Conservation (phyloP, 306 rosid species). For the Pyrus pyrifolia region DNA sequence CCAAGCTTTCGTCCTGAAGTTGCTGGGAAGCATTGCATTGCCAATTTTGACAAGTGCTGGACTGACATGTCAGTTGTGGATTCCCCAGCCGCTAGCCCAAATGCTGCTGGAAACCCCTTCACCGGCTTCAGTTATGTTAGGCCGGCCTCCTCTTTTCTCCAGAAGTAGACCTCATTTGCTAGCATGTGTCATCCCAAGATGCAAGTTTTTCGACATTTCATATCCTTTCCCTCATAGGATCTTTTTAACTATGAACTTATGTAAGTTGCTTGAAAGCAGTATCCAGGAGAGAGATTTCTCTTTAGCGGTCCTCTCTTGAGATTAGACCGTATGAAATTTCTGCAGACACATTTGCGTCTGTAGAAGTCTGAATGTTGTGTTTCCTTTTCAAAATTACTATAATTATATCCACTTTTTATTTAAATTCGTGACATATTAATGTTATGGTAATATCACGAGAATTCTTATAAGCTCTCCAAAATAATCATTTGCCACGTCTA, state of each 20-base stretch:
- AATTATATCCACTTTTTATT: not conserved
- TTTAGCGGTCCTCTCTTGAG: not conserved
- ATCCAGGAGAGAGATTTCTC: not conserved
- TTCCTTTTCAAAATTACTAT: not conserved
- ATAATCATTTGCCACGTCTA: too few relatives aligned
- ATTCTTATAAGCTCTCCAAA: too few relatives aligned
- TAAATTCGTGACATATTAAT: not conserved
- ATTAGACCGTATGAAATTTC: not conserved
- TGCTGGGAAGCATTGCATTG: constrained; percentile 75
- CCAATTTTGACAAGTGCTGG: constrained; percentile 93
- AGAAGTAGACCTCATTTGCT: constrained; percentile 28
- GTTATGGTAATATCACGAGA: not conserved
- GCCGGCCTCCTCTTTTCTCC: constrained; percentile 77
- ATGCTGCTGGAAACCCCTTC: constrained; percentile 61
- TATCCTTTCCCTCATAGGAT: not conserved
- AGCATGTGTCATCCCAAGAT: not conserved
- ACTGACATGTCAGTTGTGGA: constrained; percentile 84
- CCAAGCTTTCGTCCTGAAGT: constrained; percentile 91
- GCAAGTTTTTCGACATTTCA: not conserved
- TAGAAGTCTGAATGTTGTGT: not conserved
- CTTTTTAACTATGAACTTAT: not conserved
- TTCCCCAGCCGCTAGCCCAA: constrained; percentile 87
- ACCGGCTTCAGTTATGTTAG: constrained; percentile 70
- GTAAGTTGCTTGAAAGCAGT: not conserved
- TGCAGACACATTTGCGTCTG: not conserved